Base-by-base conservation (phyloP, 2,329 filamentous ascomycete genomes). In the Fusarium sublunatum region DNA sequence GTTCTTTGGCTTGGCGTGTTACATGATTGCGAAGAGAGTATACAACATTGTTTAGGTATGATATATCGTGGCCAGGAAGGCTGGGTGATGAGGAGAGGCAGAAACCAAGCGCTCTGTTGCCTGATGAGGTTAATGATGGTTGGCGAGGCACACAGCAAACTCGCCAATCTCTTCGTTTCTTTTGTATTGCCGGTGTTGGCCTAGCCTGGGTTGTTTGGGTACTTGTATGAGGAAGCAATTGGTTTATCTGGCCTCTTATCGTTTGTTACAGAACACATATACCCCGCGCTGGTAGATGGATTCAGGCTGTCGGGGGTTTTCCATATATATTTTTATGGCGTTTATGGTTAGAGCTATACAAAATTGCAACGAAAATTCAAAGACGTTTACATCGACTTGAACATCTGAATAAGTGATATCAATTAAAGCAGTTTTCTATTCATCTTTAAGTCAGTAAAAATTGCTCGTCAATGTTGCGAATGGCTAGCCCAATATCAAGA, bases 1-100 rank as follows among this genome's bases (percentile, higher is more conserved):
- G 3, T 74, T 86, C 15, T 98, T 98, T 76, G 95, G 93, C 0
- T 72, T 93, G 26, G 83, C 82, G 6, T 96, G 93, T 72, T 97
- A 89, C 73, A 79, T 88, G 72, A 88, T 93, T 65, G 93, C 93
- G 15, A 96, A 95, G 82, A 85, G 90, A 67, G 88, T 94, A 34
- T 94, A 93, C 75, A 86, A 88, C 39, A 93, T 94, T 77, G 90
- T 92, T 34, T 92, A 74, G 72, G 6, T 22, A 7, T 5, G 13
- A 15, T n/a, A n/a, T n/a, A n/a, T 7, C 12, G 22, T 42, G 19
- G 8, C n/a, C 11, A 2, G 35, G 6, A 22, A 3, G 13, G 26
- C 10, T 24, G 15, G 11, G 22, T n/a, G 15, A 41, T 36, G 8
- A 38, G 8, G 9, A 41, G 36, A 24, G 35, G 19, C 41, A 58